Base-by-base conservation (phyloP, 2,329 filamentous ascomycete species). In the Trichophyton mentagrophytes region DNA sequence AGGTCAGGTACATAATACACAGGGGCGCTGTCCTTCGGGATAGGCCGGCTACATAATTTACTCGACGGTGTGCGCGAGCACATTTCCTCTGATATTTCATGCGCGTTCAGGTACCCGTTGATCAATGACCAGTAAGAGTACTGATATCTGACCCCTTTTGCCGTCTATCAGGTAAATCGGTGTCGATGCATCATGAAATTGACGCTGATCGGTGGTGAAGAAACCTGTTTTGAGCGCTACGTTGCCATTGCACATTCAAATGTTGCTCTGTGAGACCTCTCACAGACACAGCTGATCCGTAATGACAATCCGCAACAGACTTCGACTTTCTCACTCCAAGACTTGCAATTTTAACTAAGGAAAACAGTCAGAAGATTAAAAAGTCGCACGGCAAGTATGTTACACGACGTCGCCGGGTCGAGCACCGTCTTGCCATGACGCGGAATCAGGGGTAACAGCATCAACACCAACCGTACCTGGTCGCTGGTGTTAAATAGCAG, bases 221-320 rank as follows among this genome's bases (percentile, higher is more conserved):
- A 53, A 49, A n/a, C 30, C 30, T 55, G 49, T 33, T 55, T 55
- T 55, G 13, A 55, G 15, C 25, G 13, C 25, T 6, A 8, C 27
- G 27, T 9, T 27, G 27, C 27, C 25, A 27, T 38, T 55, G 33
- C 27, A 55, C 27, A 55, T 36, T 55, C 5, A 8, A 15, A 55
- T 17, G 1, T 15, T 6, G 27, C 49, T 27, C 27, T 33, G 49
- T 55, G 49, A 55, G 30, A 33, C n/a, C 15, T 55, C 49, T 55
- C 49, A 55, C 49, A 55, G 49, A 36, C 36, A 55, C 49, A 38
- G n/a, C 49, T 36, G 49, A 55, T 55, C 49, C 27, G 49, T 36
- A 1, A 20, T 17, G 49, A 36, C 40, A n/a, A n/a, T 44, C 40
- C n/a, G 27, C 15, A 20, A 27, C 7, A 27, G n/a, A 38, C 33